phyloP scores from a whole-genome alignment of 2,329 filamentous ascomycete genomes.

The Sporothrix protearum region DNA sequence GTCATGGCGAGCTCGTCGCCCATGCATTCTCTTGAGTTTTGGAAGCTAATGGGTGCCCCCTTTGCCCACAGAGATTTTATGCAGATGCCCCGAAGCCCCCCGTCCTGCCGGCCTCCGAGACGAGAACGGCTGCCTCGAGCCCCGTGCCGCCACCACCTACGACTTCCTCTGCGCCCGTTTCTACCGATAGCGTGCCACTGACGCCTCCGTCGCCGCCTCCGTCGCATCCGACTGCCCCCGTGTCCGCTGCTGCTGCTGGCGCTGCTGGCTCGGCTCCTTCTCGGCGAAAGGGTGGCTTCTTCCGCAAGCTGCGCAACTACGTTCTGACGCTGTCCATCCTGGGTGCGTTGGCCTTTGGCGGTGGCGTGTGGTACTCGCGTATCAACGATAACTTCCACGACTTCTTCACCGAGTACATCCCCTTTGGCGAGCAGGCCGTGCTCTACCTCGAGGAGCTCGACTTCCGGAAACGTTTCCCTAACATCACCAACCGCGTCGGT shows the following conservation, averaged over 20 bases:
- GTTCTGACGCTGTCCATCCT: conserved; percentile 74
- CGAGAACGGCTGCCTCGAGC: conserved; percentile 47
- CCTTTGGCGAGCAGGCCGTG: conserved; percentile 90
- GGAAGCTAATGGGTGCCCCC: neutral
- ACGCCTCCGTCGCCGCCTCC: conserved; percentile 39
- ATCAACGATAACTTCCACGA: conserved; percentile 98
- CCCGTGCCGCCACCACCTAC: conserved; percentile 39
- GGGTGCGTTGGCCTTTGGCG: conserved; percentile 73
- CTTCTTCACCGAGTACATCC: conserved; percentile 93
- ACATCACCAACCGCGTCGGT: conserved; percentile 40
- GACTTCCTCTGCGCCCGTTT: conserved; percentile 40
- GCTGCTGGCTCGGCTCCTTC: conserved; percentile 32
- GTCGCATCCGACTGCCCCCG: conserved; percentile 37
- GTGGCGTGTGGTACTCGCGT: conserved; percentile 88
- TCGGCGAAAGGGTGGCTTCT: conserved; percentile 59
- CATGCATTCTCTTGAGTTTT: neutral
- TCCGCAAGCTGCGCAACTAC: conserved; percentile 71
- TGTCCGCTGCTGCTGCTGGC: conserved; percentile 31
- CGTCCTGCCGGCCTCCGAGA: conserved; percentile 54
- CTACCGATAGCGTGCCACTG: conserved; percentile 39
- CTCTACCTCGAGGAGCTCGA: conserved; percentile 94
- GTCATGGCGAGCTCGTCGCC: neutral
- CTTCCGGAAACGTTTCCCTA: conserved; percentile 78
- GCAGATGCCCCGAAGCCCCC: conserved; percentile 50
- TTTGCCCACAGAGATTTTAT: conserved; percentile 51